Evolutionary conservation across 768 basidiomycete genomes (phyloP), one percentile per base, ranked within the genome.

Genomic region (Amanita pallidorosea): DNA sequence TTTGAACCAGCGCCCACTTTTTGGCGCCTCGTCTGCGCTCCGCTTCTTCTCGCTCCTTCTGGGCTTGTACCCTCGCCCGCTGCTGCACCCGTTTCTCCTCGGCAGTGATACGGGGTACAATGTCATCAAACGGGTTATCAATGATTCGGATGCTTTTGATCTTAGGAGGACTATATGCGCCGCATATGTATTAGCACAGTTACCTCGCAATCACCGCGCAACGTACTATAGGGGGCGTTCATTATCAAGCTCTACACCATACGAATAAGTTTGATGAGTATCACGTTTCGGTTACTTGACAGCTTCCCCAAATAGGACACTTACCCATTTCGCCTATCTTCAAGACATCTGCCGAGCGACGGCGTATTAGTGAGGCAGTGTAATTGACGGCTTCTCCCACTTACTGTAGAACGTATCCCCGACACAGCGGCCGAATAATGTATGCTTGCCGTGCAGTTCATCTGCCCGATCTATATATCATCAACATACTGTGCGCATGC

Each of bases 41-140:
- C 33, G 74, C 77, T 56, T 89, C 86, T 58, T 90, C 89, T n/a
- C 86, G 70, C 62, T 91, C 87, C 46, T 76, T 74, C 57, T 83
- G 83, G 1, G 78, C 82, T 54, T 80, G 74, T 60, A 90, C 83
- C 36, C 81, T 77, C 2, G 94, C 95, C 49, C 76, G 76, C 54
- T 84, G 84, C 62, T 99, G 96, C 0, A 74, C 83, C 36, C 83
- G 77, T 55, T 86, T 85, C 68, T 98, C 96, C 2, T 82, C 90
- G 1, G 93, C 92, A 1, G 96, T 99, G 54, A 98, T 99, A 22
- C 96, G 83, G 4, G 95, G 95, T 34, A 93, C 77, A 56, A 98
- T 96, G 61, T 98, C 94, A 49, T 85, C 79, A 63, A 96, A 97
- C 0, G 96, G 95, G 61, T 98, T 95, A 48, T 96, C 92, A 27